Evolutionary conservation across 2,329 filamentous ascomycete species (phyloP).

Genomic region (Monascus ruber): DNA sequence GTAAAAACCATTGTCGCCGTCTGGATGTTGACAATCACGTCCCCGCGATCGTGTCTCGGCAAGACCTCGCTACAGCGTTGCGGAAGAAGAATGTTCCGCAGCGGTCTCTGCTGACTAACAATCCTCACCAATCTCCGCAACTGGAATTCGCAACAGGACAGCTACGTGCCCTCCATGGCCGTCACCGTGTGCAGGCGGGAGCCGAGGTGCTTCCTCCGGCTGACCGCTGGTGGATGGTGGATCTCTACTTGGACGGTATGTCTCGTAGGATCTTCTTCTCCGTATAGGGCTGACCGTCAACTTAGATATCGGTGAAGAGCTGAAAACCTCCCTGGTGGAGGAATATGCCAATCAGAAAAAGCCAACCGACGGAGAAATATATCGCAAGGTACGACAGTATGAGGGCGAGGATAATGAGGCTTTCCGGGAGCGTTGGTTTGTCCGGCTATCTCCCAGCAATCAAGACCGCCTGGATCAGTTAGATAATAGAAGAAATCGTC

Average conservation of each 20-base stretch:
- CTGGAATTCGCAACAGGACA: slow-evolving; percentile 10
- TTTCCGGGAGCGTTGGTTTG: slow-evolving; percentile 7
- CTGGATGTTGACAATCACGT: slow-evolving; percentile 12
- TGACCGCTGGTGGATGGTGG: slow-evolving; percentile 18
- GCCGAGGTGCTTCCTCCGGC: slow-evolving; percentile 8
- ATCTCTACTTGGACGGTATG: slow-evolving; percentile 18
- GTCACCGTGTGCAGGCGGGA: slow-evolving; percentile 12
- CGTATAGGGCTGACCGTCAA: too few species aligned
- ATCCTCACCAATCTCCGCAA: slow-evolving; percentile 4
- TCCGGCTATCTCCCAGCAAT: slow-evolving; percentile 8
- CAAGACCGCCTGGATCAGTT: slow-evolving; percentile 6
- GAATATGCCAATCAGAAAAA: slow-evolving; percentile 19
- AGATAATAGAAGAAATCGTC: too few species aligned
- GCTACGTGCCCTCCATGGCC: slow-evolving; percentile 16
- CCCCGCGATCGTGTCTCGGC: slow-evolving; percentile 6
- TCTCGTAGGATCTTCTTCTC: not conserved
- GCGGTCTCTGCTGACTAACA: slow-evolving; percentile 2
- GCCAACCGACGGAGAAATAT: slow-evolving; percentile 17
- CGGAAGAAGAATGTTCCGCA: too few species aligned
- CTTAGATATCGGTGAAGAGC: slow-evolving; percentile 14
- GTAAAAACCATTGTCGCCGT: slow-evolving; percentile 9
- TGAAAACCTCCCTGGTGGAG: slow-evolving; percentile 13
- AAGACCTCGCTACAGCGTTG: slow-evolving; percentile 6
- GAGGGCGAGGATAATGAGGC: slow-evolving; percentile 9
- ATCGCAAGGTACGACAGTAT: slow-evolving; percentile 14